Percentiles rank a stretch among this genome's conserved stretches.
Evolutionary conservation across 78 protist species (phyloP).

Genomic region (Speleostelium caveatum): DNA sequence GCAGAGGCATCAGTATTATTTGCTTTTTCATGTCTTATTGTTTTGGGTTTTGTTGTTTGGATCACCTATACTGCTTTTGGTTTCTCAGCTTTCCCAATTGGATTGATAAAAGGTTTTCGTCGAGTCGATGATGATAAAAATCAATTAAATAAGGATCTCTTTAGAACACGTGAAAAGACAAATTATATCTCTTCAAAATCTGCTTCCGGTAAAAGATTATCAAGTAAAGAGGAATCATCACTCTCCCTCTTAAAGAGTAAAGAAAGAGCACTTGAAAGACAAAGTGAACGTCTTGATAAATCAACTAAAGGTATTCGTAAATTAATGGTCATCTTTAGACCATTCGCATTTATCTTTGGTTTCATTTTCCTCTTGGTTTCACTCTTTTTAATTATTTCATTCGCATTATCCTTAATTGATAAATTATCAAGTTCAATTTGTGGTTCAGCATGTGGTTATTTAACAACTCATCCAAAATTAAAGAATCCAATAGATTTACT

Average conservation of each 20-base stretch:
- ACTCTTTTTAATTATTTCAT: constrained; percentile 45
- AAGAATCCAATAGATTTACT: constrained; percentile 82
- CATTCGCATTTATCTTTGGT: constrained; percentile 81
- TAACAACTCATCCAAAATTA: constrained; percentile 51
- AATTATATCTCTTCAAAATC: constrained; percentile 15
- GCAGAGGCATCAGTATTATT: constrained; percentile 55
- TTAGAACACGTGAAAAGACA: constrained; percentile 32
- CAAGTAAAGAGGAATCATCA: constrained; percentile 44
- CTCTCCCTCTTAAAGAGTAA: constrained; percentile 19
- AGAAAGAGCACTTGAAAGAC: constrained; percentile 63
- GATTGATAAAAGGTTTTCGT: constrained; percentile 69
- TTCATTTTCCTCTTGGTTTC: constrained; percentile 71
- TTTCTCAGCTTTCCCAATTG: constrained; percentile 81
- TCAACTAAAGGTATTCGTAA: constrained; percentile 33
- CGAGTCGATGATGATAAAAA: constrained; percentile 32
- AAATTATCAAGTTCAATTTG: constrained; percentile 44
- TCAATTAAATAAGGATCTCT: constrained; percentile 39
- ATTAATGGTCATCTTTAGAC: constrained; percentile 37
- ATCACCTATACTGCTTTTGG: constrained; percentile 79
- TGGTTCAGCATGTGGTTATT: constrained; percentile 82
- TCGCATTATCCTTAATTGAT: constrained; percentile 47
- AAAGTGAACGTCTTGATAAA: constrained; percentile 14
- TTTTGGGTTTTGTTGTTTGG: constrained; percentile 66
- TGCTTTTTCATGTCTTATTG: constrained; percentile 40
- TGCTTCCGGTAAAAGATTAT: constrained; percentile 65